Evolutionary conservation across 2,329 filamentous ascomycete genomes (phyloP), one percentile per base, ranked within the genome.

Genomic region (Paecilomyces dactylethromorphus): DNA sequence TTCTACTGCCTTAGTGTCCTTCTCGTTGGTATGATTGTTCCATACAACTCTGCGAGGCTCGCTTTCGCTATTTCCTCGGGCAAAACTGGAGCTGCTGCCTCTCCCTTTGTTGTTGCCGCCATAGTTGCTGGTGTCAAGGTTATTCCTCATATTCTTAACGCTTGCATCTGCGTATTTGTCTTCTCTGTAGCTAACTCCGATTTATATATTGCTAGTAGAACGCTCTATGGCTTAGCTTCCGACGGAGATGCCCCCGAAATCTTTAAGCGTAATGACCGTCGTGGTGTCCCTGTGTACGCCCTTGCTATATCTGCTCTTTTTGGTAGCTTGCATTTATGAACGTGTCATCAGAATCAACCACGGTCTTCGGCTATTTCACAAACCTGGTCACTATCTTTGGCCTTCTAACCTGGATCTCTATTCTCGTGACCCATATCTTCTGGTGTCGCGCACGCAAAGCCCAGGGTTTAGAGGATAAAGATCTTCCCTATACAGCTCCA

Each of bases 1-100:
- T 92, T 92, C 80, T 92, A 92, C 79, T 80, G 85, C 69, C 72
- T 90, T 58, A 85, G 83, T 24, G 86, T 91, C 33, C 81, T 92
- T 59, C 79, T 91, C 56, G 77, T 92, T 59, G 88, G 88, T 68
- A 88, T 90, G 84, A 80, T 87, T 56, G 86, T 92, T 6, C 87
- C 88, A 1, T 91, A 88, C 78, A 76, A 91, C 78, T 82, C 81
- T 49, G 0, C 61, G 0, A 70, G 83, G 0, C 83, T 91, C 6
- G 73, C 76, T n/a, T 85, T 86, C 64, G 68, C 70, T n/a, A n/a
- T n/a, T n/a, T n/a, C n/a, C n/a, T n/a, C n/a, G n/a, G n/a, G n/a
- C n/a, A n/a, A n/a, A 53, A 67, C 58, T 10, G 66, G 73, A 51
- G 62, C 73, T 35, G 80, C 81, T 24, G 85, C 86, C 1, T 87